Percentiles rank a stretch among this genome's conserved stretches.
phyloP scores from a whole-genome alignment of 208 protist genomes.

The Leishmania turanica region DNA sequence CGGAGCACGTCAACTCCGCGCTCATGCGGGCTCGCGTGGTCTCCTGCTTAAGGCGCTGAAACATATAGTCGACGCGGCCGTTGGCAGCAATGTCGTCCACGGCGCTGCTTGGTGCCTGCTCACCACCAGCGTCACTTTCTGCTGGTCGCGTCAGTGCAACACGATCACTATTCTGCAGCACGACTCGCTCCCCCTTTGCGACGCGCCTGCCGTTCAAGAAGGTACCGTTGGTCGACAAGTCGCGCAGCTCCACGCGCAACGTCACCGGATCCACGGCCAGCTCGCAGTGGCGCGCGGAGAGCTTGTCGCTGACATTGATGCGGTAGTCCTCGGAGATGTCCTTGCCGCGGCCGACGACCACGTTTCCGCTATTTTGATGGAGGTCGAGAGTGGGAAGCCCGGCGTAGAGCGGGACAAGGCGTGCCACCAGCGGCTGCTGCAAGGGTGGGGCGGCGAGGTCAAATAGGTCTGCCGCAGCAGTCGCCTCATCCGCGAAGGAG shows the following conservation, averaged over 20 bases:
- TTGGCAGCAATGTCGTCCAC: conserved; percentile 11
- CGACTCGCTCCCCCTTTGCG: conserved; percentile 33
- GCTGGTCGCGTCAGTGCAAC: conserved; percentile 47
- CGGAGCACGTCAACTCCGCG: conserved; percentile 79
- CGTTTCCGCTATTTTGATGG: conserved; percentile 39
- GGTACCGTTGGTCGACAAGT: conserved; percentile 83
- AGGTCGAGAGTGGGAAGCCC: conserved; percentile 32
- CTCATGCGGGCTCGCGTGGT: conserved; percentile 39
- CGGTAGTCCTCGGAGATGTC: conserved; percentile 63
- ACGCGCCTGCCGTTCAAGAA: conserved; percentile 75
- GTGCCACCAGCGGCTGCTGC: conserved; percentile 67
- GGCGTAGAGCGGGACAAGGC: conserved; percentile 54
- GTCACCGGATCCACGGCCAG: conserved; percentile 65
- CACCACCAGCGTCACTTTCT: neutral
- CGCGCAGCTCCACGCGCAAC: conserved; percentile 48
- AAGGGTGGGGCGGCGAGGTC: conserved; percentile 73
- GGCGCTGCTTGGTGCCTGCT: neutral
- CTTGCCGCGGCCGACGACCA: conserved; percentile 73
- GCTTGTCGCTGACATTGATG: conserved; percentile 44
- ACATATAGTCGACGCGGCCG: conserved; percentile 46
- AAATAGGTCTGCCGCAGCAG: conserved; percentile 67
- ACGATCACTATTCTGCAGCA: conserved; percentile 59
- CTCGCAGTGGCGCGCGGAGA: conserved; percentile 79
- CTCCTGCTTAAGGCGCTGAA: conserved; percentile 57
- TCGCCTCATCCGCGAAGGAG: conserved; percentile 17